Base-by-base conservation (phyloP, 495 filamentous ascomycete species). In the Talaromyces trachyspermus region DNA sequence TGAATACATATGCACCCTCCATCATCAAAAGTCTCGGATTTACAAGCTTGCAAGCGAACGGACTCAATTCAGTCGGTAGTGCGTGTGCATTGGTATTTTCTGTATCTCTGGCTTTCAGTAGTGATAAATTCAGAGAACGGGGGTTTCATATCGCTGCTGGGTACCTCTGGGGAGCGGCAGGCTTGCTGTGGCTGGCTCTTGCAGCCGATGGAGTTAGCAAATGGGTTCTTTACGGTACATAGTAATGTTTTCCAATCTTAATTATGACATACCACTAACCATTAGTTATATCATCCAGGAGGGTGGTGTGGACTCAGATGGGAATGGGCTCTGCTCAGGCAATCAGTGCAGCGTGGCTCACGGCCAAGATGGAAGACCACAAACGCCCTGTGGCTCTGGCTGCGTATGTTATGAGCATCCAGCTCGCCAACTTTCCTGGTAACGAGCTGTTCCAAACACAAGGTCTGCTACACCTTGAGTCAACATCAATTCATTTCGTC, bases 11-110 rank as follows among this genome's bases (percentile, higher is more conserved):
- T 46, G 43, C 43, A 23, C 43, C 43, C 2, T 46, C 43, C 11
- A 46, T 46, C 18, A 46, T 46, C 19, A 46, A 46, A 10, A 35
- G 29, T 24, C 43, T 46, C 4, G 43, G 43, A 2, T 46, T 46
- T 35, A 46, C 43, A n/a, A 37, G 17, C 20, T 15, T 70, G 60
- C 62, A 66, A 65, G 43, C 56, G 58, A 45, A 61, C 56, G 9
- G 63, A 57, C 37, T 58, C 58, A 30, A 65, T 67, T 51, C 49
- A 1, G 39, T 50, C 5, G 38, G 47, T 2, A 44, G 36, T 40
- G 41, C 41, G 4, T 46, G 43, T 24, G 26, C 43, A 1, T 36
- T 46, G 27, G 11, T 46, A 2, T 46, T 46, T 23, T 46, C 43
- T 3, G 27, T 46, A 18, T 35, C 43, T 5, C 24, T 46, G 27